Evolutionary conservation across 345 rosid species (phyloP).

Genomic region (Arabidopsis suecica): DNA sequence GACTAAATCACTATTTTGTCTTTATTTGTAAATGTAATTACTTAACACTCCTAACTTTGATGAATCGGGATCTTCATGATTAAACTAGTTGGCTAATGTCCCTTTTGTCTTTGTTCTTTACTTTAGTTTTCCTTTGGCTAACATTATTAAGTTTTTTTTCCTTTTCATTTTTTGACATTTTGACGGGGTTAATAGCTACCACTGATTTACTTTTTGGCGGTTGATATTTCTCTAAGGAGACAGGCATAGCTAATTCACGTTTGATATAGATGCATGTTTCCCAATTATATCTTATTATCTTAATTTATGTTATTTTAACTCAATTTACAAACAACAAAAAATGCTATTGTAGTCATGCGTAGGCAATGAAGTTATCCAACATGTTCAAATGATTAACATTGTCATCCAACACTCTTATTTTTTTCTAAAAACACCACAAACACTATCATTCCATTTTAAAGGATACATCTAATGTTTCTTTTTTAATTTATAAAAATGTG

Average conservation of each 20-base stretch:
- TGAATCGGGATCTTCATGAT: conserved; percentile 48
- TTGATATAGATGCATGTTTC: not conserved
- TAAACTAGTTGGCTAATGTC: conserved; percentile 37
- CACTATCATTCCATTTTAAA: conserved; percentile 5
- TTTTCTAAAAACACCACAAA: conserved; percentile 33
- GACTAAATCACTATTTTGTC: conserved; percentile 46
- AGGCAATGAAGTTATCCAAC: conserved; percentile 24
- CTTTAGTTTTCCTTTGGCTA: conserved; percentile 9
- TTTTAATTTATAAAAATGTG: not conserved
- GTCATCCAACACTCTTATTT: conserved; percentile 23
- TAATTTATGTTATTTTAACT: not conserved
- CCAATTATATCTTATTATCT: conserved; percentile 2
- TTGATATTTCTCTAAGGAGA: conserved; percentile 17
- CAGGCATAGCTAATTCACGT: conserved; percentile 9
- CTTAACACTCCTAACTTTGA: conserved; percentile 37
- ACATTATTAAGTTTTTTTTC: not conserved
- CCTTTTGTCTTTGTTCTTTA: conserved; percentile 31
- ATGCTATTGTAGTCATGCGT: conserved; percentile 34
- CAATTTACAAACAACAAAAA: conserved; percentile 19
- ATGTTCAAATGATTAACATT: conserved; percentile 39
- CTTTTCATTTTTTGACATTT: not conserved
- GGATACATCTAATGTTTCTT: not conserved
- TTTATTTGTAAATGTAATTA: conserved; percentile 32
- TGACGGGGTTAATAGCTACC: conserved; percentile 13
- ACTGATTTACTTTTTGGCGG: conserved; percentile 2